Conservation (phyloP, 148 eudicot species). For the Oxyria digyna region DNA sequence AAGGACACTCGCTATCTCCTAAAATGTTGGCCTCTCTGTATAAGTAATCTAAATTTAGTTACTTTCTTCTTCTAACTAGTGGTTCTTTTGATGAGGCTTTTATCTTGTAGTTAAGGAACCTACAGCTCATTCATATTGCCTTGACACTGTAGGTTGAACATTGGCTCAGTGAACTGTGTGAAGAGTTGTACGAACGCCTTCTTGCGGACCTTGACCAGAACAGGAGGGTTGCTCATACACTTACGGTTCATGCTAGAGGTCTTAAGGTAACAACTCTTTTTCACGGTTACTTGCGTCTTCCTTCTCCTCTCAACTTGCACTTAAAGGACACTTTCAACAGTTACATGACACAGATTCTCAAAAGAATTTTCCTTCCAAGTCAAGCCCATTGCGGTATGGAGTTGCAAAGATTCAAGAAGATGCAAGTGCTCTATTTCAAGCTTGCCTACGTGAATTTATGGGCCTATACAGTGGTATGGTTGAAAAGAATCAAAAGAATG, state of each 20-base stretch:
- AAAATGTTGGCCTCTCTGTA: neutral
- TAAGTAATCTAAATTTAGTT: neutral
- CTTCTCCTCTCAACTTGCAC: slow-evolving; percentile 8
- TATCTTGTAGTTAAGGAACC: neutral
- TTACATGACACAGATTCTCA: slow-evolving; percentile 47
- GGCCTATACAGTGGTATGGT: slow-evolving; percentile 22
- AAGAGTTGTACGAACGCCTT: slow-evolving; percentile 82
- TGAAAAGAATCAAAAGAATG: slow-evolving; percentile 26
- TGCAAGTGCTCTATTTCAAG: slow-evolving; percentile 52
- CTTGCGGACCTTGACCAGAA: slow-evolving; percentile 62
- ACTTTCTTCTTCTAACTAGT: neutral
- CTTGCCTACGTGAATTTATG: slow-evolving; percentile 67
- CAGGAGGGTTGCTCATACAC: slow-evolving; percentile 76
- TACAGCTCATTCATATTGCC: neutral
- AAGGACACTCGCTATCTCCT: no score
- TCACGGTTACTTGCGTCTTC: neutral
- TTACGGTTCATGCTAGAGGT: slow-evolving; percentile 67
- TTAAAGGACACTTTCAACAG: slow-evolving; percentile 28
- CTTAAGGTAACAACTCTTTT: slow-evolving; percentile 42
- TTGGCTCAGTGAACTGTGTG: slow-evolving; percentile 80
- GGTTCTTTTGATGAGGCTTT: neutral
- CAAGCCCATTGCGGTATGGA: slow-evolving; percentile 82
- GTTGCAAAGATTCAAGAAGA: slow-evolving; percentile 70
- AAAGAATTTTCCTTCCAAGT: slow-evolving; percentile 86
- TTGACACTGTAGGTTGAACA: slow-evolving; percentile 47